Base-by-base conservation (phyloP, 345 rosid genomes). In the Turritis glabra region DNA sequence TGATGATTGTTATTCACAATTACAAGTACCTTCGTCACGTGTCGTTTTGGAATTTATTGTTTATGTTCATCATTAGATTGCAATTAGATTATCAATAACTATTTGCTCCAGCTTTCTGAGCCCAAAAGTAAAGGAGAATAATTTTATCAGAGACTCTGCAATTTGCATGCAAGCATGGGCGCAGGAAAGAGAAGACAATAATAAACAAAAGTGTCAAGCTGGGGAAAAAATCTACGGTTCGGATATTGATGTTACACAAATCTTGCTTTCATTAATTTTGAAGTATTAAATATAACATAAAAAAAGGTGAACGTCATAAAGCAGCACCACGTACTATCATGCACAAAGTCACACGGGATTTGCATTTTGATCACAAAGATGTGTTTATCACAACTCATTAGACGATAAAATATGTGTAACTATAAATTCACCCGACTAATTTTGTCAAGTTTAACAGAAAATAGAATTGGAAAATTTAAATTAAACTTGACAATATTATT, bases 131-230 rank as follows among this genome's bases (percentile, higher is more conserved):
- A 48, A 33, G 27, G 54, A 72, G 69, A 72, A 64, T 64, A 11
- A 15, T 41, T n/a, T 30, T 32, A 44, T 30, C 65, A 46, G 50
- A 56, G 26, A 30, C 17, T 68, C 41, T 44, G 72, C 72, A 55
- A 74, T 43, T 74, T 74, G 72, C 50, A 55, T 74, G 65, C 77
- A 55, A 64, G 59, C 40, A 74, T 65, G 72, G 77, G 58, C 2
- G 23, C 65, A 44, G 55, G 58, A 33, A 55, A 65, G 17, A 23
- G 54, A 73, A 29, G 60, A 72, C 61, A 72, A 50, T 11, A 74
- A 46, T 13, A 56, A 57, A 43, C 13, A 38, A 52, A 41, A 40
- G 17, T 19, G 15, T 60, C 50, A 44, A 57, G 14, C 41, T 47
- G 48, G 10, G 56, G n/a, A 17, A 59, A 25, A 37, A 65, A 66